phyloP scores from a whole-genome alignment of 805 yeast genomes.

The Pichia exigua region DNA sequence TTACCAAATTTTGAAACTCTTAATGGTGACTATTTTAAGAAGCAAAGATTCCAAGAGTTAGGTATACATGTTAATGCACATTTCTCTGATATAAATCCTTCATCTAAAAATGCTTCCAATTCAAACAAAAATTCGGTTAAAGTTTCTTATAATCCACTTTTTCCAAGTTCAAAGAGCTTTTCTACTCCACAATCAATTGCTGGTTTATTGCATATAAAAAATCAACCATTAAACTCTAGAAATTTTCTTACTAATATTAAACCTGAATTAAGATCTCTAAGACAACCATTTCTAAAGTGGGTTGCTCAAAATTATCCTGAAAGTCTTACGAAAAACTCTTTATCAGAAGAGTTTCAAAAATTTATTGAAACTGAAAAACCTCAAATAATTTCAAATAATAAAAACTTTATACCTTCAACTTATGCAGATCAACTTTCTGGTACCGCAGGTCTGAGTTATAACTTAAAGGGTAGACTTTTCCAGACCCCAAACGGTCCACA shows the following conservation, averaged over 20 bases:
- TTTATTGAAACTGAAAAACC: conserved; percentile 29
- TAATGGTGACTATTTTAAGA: conserved; percentile 51
- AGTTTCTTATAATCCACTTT: conserved; percentile 32
- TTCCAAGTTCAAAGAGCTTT: conserved; percentile 23
- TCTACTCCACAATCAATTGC: conserved; percentile 24
- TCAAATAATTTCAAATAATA: conserved; percentile 7
- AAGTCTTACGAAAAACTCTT: conserved; percentile 16
- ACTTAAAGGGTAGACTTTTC: conserved; percentile 55
- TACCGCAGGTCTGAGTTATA: conserved; percentile 70
- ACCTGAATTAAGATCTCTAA: conserved; percentile 36
- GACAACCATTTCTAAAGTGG: conserved; percentile 49
- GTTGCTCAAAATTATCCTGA: conserved; percentile 44
- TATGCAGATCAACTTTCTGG: conserved; percentile 36
- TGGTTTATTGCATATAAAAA: conserved; percentile 18
- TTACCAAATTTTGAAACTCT: conserved; percentile 66
- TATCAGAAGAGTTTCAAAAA: conserved; percentile 27
- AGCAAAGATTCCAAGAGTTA: conserved; percentile 61
- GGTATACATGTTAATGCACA: conserved; percentile 39
- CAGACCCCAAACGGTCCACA: conserved; percentile 67
- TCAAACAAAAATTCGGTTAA: neutral
- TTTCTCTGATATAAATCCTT: conserved; percentile 5
- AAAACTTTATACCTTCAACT: conserved; percentile 13
- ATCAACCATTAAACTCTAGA: conserved; percentile 16
- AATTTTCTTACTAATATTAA: conserved; percentile 22
- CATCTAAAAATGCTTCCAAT: neutral